Base-by-base conservation (phyloP, 768 basidiomycete genomes). In the Leccinum pellstonianum region DNA sequence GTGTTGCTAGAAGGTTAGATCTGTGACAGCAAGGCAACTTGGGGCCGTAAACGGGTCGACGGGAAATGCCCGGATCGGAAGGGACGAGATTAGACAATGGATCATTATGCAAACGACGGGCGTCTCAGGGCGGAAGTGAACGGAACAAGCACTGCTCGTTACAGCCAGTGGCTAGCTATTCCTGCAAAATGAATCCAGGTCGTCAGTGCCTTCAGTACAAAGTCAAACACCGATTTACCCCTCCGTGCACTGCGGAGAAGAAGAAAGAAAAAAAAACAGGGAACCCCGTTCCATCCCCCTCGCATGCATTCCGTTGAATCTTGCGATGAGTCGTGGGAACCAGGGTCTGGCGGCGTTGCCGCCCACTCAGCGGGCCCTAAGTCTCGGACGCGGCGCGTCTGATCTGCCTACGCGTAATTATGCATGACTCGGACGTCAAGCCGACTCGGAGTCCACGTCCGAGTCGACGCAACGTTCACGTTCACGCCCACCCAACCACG, bases 1-100 rank as follows among this genome's bases (percentile, higher is more conserved):
- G 63, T 62, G 67, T 62, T 58, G 61, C 54, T 60, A 60, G 55
- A 65, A 64, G 61, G 63, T 58, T 62, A 57, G 71, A 71, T 69
- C 69, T 65, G 63, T 70, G 67, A 70, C 71, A 64, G 65, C 64
- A 66, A 56, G 56, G 55, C 35, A 55, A 62, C 52, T 64, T 58
- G 62, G 58, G 41, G 60, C 72, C 70, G 70, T 68, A 68, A 67
- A 62, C 31, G 69, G 64, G 56, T 55, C 59, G 31, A 60, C 55
- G 60, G 56, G 57, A 43, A 57, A 50, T 47, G 56, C 29, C 19
- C 52, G 57, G 62, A 67, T 68, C 67, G 46, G 65, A 61, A 29
- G 43, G 43, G 17, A 58, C 55, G 17, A 66, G 68, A 72, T 68
- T 61, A 64, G 66, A 64, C 62, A 27, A 62, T 37, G 53, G 37